Conservation (phyloP, 2,329 filamentous ascomycete genomes). For the Emmonsiellopsis sp. region DNA sequence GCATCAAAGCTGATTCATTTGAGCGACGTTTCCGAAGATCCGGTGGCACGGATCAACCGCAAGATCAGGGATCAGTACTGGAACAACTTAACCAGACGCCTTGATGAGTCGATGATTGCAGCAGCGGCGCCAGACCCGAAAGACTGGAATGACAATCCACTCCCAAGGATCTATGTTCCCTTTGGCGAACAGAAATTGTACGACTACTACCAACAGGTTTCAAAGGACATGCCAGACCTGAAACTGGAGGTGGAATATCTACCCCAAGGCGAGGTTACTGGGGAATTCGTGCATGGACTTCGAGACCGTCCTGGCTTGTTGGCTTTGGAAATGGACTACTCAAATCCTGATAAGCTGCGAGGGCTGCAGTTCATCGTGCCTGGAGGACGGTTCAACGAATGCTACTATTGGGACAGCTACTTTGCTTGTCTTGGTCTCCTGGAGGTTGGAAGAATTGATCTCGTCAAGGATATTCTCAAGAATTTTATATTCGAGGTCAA, state of each 20-base stretch:
- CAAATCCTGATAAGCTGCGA: slow-evolving; percentile 35
- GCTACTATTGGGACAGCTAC: slow-evolving; percentile 90
- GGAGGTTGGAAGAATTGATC: slow-evolving; percentile 62
- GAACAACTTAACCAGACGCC: slow-evolving; percentile 68
- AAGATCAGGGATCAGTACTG: slow-evolving; percentile 75
- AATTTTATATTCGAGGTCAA: slow-evolving; percentile 90
- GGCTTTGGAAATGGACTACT: slow-evolving; percentile 69
- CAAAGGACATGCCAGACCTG: slow-evolving; percentile 63
- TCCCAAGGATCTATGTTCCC: slow-evolving; percentile 78
- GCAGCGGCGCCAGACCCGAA: slow-evolving; percentile 71
- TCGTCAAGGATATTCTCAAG: slow-evolving; percentile 75
- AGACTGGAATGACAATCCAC: slow-evolving; percentile 72
- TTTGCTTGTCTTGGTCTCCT: slow-evolving; percentile 80
- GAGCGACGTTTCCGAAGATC: slow-evolving; percentile 77
- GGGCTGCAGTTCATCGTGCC: slow-evolving; percentile 81
- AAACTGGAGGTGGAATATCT: slow-evolving; percentile 69
- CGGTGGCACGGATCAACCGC: slow-evolving; percentile 66
- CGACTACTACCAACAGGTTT: slow-evolving; percentile 68
- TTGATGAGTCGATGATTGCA: slow-evolving; percentile 63
- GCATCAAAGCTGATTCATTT: slow-evolving; percentile 74
- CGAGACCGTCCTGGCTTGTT: slow-evolving; percentile 74
- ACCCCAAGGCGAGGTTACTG: slow-evolving; percentile 57
- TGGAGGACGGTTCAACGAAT: slow-evolving; percentile 80
- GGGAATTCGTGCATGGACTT: slow-evolving; percentile 63
- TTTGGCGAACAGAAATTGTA: slow-evolving; percentile 67